Conservation (phyloP, 2,329 filamentous ascomycete species). For the Cladophialophora exuberans region DNA sequence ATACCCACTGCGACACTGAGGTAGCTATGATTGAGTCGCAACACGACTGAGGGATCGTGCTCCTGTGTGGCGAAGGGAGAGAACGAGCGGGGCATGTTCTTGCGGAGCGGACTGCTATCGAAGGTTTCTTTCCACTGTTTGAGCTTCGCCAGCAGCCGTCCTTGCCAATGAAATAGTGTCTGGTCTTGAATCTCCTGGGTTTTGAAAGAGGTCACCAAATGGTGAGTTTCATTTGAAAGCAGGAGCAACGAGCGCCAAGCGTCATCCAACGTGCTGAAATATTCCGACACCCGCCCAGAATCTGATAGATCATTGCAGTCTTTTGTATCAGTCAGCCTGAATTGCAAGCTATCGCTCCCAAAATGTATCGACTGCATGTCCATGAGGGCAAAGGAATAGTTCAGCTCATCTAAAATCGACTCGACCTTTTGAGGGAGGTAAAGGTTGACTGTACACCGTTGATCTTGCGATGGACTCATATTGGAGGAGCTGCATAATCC, state of each 20-base stretch:
- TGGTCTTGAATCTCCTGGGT: not conserved
- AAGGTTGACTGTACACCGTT: not conserved
- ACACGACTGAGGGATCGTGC: not conserved
- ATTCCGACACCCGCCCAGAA: not conserved
- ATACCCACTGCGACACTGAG: not conserved
- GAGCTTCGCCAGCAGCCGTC: not conserved
- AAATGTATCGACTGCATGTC: constrained; percentile 15
- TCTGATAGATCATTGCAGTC: not conserved
- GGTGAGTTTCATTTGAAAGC: constrained; percentile 2
- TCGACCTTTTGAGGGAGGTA: not conserved
- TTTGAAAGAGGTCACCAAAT: not conserved
- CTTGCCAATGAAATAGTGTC: not conserved
- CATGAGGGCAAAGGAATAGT: constrained; percentile 14
- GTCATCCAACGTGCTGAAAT: constrained; percentile 10
- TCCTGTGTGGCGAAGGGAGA: not conserved
- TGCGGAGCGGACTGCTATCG: not conserved
- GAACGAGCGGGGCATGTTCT: not conserved
- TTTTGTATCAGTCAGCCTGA: constrained; percentile 1
- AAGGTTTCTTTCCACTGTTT: not conserved
- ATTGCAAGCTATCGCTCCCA: constrained; percentile 5
- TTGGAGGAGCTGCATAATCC: not conserved
- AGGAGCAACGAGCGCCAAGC: constrained; percentile 12
- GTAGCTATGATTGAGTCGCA: constrained; percentile 9
- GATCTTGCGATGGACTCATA: not conserved
- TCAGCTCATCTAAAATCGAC: constrained; percentile 8